These are phyloP conservation scores for Grigorovia yakushimaensis DNA, from an alignment of 805 yeast species.

Conservation along the genomic window DNA sequence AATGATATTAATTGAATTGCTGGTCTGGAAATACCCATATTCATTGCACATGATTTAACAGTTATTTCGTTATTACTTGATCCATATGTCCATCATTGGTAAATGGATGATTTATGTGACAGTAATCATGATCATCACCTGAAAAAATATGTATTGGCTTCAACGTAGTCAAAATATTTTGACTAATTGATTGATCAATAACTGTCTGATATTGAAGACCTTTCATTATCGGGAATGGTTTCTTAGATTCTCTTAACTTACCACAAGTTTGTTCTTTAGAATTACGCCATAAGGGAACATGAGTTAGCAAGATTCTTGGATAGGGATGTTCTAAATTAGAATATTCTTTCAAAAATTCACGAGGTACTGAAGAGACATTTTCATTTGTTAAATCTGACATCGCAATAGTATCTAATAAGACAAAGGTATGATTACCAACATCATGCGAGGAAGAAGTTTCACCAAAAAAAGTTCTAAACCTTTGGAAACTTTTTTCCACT, in stretches of 20 bases:
- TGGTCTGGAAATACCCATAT: slow-evolving; percentile 79
- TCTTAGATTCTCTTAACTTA: slow-evolving; percentile 56
- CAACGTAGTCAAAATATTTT: slow-evolving; percentile 46
- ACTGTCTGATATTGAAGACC: slow-evolving; percentile 91
- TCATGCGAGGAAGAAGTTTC: slow-evolving; percentile 43
- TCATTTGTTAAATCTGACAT: slow-evolving; percentile 49
- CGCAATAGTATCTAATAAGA: slow-evolving; percentile 77
- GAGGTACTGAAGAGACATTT: slow-evolving; percentile 38
- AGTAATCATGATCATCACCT: slow-evolving; percentile 97
- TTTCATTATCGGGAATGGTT: slow-evolving; percentile 53
- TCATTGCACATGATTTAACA: slow-evolving; percentile 84
- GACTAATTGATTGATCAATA: slow-evolving; percentile 51
- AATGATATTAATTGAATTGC: slow-evolving; percentile 79
- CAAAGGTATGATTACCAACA: slow-evolving; percentile 61
- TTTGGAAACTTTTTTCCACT: slow-evolving; percentile 39
- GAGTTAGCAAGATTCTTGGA: slow-evolving; percentile 69
- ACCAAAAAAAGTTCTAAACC: slow-evolving; percentile 72
- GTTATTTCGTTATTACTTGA: slow-evolving; percentile 65
- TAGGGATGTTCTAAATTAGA: slow-evolving; percentile 21
- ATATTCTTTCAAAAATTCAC: slow-evolving; percentile 39
- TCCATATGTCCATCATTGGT: slow-evolving; percentile 14
- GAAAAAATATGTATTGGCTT: slow-evolving; percentile 66
- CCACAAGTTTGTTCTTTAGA: slow-evolving; percentile 63
- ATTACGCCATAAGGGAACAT: slow-evolving; percentile 78
- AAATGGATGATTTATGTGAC: slow-evolving; percentile 56